Conservation (phyloP, 768 basidiomycete species). For the Coprinopsis cinerea region DNA sequence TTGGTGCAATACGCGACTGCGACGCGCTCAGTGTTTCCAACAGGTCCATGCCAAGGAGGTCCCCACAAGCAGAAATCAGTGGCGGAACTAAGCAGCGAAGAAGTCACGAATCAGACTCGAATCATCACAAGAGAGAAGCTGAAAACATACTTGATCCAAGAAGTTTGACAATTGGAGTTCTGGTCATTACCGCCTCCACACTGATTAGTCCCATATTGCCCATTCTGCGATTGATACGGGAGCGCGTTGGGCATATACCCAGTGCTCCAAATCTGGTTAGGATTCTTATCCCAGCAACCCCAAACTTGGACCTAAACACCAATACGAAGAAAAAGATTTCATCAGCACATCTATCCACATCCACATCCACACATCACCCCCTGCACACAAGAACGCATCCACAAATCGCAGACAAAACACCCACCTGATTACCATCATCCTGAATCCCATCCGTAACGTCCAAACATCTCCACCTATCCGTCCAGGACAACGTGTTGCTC, state of each 20-base stretch:
- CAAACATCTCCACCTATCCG: slow-evolving; percentile 42
- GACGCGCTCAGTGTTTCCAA: slow-evolving; percentile 63
- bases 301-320: slow-evolving; percentile 40
- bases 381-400: too few relatives aligned
- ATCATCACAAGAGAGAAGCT: neutral
- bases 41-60: slow-evolving; percentile 43
- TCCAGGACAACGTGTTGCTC: slow-evolving; percentile 41
- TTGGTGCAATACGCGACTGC: slow-evolving; percentile 77
- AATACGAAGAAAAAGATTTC: too few relatives aligned
- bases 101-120: slow-evolving; percentile 7
- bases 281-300: slow-evolving; percentile 32
- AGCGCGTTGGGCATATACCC: slow-evolving; percentile 38
- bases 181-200: slow-evolving; percentile 58
- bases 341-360: too few relatives aligned
- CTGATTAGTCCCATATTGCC: slow-evolving; percentile 59
- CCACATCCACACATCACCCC: too few relatives aligned
- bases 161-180: slow-evolving; percentile 64
- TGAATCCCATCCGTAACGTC: slow-evolving; percentile 39
- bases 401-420: slow-evolving; percentile 12
- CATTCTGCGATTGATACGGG: slow-evolving; percentile 48
- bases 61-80: slow-evolving; percentile 72
- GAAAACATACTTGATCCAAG: slow-evolving; percentile 47
- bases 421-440: slow-evolving; percentile 36
- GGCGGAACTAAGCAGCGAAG: slow-evolving; percentile 42
- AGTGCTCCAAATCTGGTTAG: slow-evolving; percentile 49